A percentile compares a stretch with the other conserved stretches of the same genome.
Conservation (phyloP, 768 basidiomycete genomes). For the Chalciporus sphaerocephalus region DNA sequence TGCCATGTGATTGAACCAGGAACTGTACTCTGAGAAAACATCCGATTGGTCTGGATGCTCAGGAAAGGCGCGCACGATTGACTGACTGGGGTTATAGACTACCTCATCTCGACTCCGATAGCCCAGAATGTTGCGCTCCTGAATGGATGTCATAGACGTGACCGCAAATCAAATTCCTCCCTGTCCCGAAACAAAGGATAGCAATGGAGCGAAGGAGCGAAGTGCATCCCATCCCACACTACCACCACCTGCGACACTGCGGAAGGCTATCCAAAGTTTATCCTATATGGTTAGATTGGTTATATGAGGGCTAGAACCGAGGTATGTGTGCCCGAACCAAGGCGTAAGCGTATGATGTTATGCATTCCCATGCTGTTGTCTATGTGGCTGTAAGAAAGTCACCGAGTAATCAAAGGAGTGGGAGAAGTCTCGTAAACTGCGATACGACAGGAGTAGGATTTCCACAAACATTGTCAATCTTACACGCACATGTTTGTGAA, state of each 20-base stretch:
- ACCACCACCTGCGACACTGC: neutral
- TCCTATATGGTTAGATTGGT: constrained; percentile 23
- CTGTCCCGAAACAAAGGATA: constrained; percentile 2
- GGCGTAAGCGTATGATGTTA: constrained; percentile 1
- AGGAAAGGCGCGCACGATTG: neutral
- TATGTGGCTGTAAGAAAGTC: neutral
- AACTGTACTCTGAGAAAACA: neutral
- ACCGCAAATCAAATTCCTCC: neutral
- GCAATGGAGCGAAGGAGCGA: neutral
- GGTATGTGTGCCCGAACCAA: neutral
- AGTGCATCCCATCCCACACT: neutral
- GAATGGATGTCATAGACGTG: neutral
- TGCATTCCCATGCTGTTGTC: constrained; percentile 19
- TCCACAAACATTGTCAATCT: neutral
- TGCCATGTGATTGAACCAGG: constrained; percentile 8
- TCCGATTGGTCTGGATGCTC: neutral
- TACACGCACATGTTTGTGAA: neutral
- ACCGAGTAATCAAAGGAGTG: constrained; percentile 15
- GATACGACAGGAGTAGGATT: neutral
- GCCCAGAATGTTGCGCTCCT: neutral
- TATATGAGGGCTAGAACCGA: neutral
- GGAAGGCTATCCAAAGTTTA: neutral
- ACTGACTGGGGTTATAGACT: neutral
- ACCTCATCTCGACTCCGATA: neutral
- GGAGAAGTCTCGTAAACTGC: constrained; percentile 20